Evolutionary conservation across 345 rosid species (phyloP), one percentile per base, ranked within the genome.

Genomic region (Eucalyptus erythrocorys): DNA sequence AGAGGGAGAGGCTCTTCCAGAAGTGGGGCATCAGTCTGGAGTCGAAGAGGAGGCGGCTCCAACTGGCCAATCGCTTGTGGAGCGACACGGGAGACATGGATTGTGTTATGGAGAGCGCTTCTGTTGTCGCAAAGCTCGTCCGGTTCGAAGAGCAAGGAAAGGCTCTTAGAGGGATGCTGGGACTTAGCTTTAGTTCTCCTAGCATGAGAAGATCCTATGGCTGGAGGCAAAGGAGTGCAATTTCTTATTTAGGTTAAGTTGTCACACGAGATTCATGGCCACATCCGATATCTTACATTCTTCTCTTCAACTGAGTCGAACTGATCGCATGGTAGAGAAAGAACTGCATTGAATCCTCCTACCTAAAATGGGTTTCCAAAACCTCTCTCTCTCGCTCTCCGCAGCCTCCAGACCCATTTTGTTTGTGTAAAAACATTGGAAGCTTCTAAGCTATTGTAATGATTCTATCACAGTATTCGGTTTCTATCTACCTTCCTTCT

Each of bases 101-200:
- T 89, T 99, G 92, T 84, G 87, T 95, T 19, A 90, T 30, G 2
- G 98, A 97, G 89, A 98, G 99, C 40, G 97, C 98, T 37, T 89
- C 95, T 3, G 90, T 98, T 45, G 94, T 98, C 42, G 98, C 98
- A 4, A 98, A 96, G 93, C 93, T 98, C 79, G 93, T 94, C 34
- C 93, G 94, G 90, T 95, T 98, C 81, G 94, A 94, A 17, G 99
- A 95, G 88, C 97, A 97, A 87, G 99, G 98, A 47, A 91, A 92
- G 40, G 97, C 95, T 47, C 92, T 95, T 51, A 97, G 97, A 92
- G 98, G 94, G 91, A 96, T 95, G 98, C 95, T 97, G 85, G 98
- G 99, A 14, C 96, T 97, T 81, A 97, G 97, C 92, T 97, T 98
- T 92, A 92, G 97, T 16, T 94, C 97, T 43, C 93, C 95, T 7